Base-by-base conservation (phyloP, 2,329 filamentous ascomycete species). In the Claviceps paspali region DNA sequence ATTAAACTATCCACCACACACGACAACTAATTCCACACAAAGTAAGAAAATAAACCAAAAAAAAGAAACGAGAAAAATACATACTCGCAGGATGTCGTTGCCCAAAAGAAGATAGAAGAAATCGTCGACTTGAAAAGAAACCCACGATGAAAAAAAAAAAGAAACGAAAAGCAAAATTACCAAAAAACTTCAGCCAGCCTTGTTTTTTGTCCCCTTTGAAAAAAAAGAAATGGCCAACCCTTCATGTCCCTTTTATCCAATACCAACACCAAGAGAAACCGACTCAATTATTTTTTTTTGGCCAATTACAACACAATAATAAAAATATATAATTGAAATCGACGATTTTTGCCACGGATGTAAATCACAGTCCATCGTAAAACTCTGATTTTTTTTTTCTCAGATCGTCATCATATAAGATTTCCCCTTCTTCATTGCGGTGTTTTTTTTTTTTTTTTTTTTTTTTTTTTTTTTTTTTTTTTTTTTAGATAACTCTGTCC, bases 401-500 rank as follows among this genome's bases (percentile, higher is more conserved):
- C 12, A 22, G n/a, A n/a, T n/a, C n/a, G n/a, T 8, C 21, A 22
- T 22, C 21, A 22, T 22, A 22, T 22, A n/a, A n/a, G n/a, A n/a
- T n/a, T n/a, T n/a, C n/a, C n/a, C n/a, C n/a, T n/a, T n/a, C n/a
- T n/a, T n/a, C n/a, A n/a, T n/a, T n/a, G n/a, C n/a, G n/a, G n/a
- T n/a, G n/a, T 26, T 26, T 10, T 26, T 26, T 26, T 26, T 26
- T 10, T 6, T 26, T 6, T 26, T 10, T 10, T 26, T 10, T 8
- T 10, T 22, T 26, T 26, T 10, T 26, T 22, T 26, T 26, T 10
- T 26, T 26, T 26, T 26, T 26, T 10, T 6, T 26, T 6, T 26
- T 10, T 10, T 26, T 10, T 8, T 10, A 8, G 4, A 26, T 3
- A 26, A 10, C 29, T 11, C 51, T 50, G 42, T 57, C 51, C 32